Evolutionary conservation across 345 rosid species (phyloP).

Genomic region (Brassica napus): DNA sequence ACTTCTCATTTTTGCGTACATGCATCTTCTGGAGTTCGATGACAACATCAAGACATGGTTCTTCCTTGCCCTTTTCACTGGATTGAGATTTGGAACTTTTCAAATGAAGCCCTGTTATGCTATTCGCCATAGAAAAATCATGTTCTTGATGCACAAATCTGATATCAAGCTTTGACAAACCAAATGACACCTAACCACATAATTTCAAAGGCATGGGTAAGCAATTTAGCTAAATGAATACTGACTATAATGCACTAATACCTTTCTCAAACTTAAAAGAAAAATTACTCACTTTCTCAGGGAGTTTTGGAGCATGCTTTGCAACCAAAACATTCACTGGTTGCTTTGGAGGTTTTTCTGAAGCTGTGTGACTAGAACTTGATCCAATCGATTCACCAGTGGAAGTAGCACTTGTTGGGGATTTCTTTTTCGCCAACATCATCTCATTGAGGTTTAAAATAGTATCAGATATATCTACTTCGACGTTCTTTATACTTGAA

Average conservation of each 20-base stretch:
- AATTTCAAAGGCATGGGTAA: conserved; percentile 25
- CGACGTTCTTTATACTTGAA: conserved; percentile 64
- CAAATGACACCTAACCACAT: conserved; percentile 63
- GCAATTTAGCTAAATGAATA: conserved; percentile 3
- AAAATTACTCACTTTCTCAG: conserved; percentile 69
- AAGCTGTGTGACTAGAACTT: conserved; percentile 40
- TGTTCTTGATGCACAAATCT: conserved; percentile 71
- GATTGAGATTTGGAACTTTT: conserved; percentile 62
- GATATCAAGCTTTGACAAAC: conserved; percentile 77
- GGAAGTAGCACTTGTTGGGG: conserved; percentile 45
- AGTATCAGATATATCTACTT: conserved; percentile 63
- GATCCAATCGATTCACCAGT: conserved; percentile 45
- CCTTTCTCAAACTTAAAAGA: background rate
- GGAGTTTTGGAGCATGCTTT: conserved; percentile 66
- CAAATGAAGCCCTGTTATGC: conserved; percentile 75
- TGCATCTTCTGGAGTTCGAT: conserved; percentile 81
- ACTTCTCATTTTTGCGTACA: conserved; percentile 47
- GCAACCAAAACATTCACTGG: conserved; percentile 54
- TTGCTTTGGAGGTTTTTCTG: conserved; percentile 54
- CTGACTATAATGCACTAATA: background rate
- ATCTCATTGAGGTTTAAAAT: conserved; percentile 66
- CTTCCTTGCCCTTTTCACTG: conserved; percentile 71
- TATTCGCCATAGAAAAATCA: conserved; percentile 63
- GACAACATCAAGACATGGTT: conserved; percentile 74
- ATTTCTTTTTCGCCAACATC: conserved; percentile 56